phyloP scores from a whole-genome alignment of 1,139 yeast genomes.

The Debaryomyces fabryi region DNA sequence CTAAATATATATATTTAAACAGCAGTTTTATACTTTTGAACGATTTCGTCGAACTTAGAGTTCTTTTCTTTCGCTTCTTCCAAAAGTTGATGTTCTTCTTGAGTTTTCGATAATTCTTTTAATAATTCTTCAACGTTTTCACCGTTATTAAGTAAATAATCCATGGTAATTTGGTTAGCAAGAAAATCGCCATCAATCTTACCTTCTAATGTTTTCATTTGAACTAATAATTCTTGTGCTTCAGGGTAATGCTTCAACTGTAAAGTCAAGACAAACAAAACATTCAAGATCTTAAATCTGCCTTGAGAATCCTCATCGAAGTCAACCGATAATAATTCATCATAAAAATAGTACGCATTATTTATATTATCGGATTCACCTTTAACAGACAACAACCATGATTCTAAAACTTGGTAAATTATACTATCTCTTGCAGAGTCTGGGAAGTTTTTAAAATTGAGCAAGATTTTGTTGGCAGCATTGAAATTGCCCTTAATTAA shows the following conservation, averaged over 20 bases:
- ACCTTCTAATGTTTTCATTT: conserved; percentile 40
- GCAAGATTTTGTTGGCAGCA: conserved; percentile 40
- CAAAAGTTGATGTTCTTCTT: conserved; percentile 54
- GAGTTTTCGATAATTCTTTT: conserved; percentile 40
- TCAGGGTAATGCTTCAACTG: conserved; percentile 50
- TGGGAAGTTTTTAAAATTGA: conserved; percentile 43
- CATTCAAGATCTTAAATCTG: conserved; percentile 38
- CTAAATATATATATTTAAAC: neutral
- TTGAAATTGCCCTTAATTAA: conserved; percentile 42
- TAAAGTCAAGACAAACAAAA: conserved; percentile 45
- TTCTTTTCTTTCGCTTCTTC: conserved; percentile 55
- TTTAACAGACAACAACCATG: conserved; percentile 58
- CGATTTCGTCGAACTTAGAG: conserved; percentile 57
- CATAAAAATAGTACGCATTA: conserved; percentile 70
- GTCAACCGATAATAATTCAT: conserved; percentile 61
- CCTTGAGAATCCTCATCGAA: conserved; percentile 43
- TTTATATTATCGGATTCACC: conserved; percentile 62
- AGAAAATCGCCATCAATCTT: conserved; percentile 52
- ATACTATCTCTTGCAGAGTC: conserved; percentile 62
- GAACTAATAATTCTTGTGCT: conserved; percentile 50
- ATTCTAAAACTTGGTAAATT: conserved; percentile 67
- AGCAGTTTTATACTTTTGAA: conserved; percentile 46
- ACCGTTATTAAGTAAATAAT: conserved; percentile 52
- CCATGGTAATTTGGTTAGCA: conserved; percentile 60
- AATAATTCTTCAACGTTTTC: conserved; percentile 43